Evolutionary conservation across 192 early-diverging fungal species (phyloP).

Genomic region (Entomortierella beljakovae): DNA sequence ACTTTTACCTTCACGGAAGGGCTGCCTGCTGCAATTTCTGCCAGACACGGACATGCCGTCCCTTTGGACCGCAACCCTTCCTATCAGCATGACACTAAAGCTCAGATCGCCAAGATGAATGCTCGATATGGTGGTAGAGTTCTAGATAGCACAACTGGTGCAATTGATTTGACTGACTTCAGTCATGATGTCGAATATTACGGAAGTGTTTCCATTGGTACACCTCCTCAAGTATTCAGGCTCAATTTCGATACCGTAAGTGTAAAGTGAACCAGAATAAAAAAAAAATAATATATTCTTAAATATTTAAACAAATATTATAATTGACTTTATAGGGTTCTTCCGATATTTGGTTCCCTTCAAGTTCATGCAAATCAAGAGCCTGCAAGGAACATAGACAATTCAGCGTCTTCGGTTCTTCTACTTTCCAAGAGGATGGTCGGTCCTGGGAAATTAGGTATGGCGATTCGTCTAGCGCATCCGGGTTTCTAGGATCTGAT

Average conservation of each 20-base stretch:
- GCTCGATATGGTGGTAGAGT: background rate
- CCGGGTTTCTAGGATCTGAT: constrained; percentile 59
- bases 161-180: constrained; percentile 40
- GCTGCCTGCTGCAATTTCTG: background rate
- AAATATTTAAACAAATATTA: background rate
- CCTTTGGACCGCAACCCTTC: constrained; percentile 31
- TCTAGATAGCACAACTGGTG: background rate
- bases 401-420: constrained; percentile 59
- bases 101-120: constrained; percentile 25
- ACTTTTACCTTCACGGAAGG: constrained; percentile 20
- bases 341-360: constrained; percentile 71
- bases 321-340: constrained; percentile 51
- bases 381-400: constrained; percentile 62
- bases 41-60: constrained; percentile 18
- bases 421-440: constrained; percentile 65
- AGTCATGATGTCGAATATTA: constrained; percentile 55
- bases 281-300: background rate
- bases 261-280: background rate
- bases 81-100: constrained; percentile 39
- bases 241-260: background rate
- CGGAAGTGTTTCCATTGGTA: constrained; percentile 40
- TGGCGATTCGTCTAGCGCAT: constrained; percentile 66
- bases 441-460: constrained; percentile 69
- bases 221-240: constrained; percentile 43
- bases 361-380: constrained; percentile 52